Percentiles rank a stretch among this genome's conserved stretches.
Evolutionary conservation across 2,329 filamentous ascomycete genomes (phyloP).

Genomic region (Zarea fungicola): DNA sequence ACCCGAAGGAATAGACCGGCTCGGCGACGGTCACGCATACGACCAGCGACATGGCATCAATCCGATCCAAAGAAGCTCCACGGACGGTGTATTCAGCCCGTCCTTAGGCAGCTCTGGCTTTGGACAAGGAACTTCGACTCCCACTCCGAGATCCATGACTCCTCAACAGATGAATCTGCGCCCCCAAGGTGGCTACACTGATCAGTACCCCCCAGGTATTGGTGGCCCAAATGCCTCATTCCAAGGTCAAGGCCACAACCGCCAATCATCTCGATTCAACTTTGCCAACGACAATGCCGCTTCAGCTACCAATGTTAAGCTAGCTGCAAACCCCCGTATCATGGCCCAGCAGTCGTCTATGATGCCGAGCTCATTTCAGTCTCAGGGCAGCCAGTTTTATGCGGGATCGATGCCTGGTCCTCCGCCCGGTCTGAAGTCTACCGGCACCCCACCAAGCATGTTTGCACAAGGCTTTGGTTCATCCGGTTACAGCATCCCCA

Average conservation of each 20-base stretch:
- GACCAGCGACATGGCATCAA: conserved; percentile 58
- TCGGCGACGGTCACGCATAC: conserved; percentile 45
- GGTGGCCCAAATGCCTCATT: conserved; percentile 43
- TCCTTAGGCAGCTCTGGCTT: conserved; percentile 44
- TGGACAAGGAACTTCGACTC: conserved; percentile 42
- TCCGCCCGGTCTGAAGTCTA: conserved; percentile 90
- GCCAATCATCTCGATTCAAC: conserved; percentile 81
- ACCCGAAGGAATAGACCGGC: conserved; percentile 70
- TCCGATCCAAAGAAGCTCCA: conserved; percentile 63
- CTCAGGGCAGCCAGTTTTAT: conserved; percentile 68
- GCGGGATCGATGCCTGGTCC: conserved; percentile 83
- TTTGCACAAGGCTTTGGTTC: conserved; percentile 87
- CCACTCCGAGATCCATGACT: conserved; percentile 66
- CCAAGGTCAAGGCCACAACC: conserved; percentile 59
- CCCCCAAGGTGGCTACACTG: conserved; percentile 53
- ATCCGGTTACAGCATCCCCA: conserved; percentile 63
- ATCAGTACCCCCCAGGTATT: conserved; percentile 56
- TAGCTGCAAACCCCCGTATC: conserved; percentile 70
- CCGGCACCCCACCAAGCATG: conserved; percentile 89
- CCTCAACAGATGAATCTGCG: conserved; percentile 71
- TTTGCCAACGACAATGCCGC: conserved; percentile 71
- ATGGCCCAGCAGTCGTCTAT: conserved; percentile 85
- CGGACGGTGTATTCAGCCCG: conserved; percentile 51
- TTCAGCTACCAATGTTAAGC: conserved; percentile 57
- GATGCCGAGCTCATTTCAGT: conserved; percentile 65